Evolutionary conservation across 106 monocot species (phyloP), one percentile per base, ranked within the genome.

Genomic region (Allium cepa): DNA sequence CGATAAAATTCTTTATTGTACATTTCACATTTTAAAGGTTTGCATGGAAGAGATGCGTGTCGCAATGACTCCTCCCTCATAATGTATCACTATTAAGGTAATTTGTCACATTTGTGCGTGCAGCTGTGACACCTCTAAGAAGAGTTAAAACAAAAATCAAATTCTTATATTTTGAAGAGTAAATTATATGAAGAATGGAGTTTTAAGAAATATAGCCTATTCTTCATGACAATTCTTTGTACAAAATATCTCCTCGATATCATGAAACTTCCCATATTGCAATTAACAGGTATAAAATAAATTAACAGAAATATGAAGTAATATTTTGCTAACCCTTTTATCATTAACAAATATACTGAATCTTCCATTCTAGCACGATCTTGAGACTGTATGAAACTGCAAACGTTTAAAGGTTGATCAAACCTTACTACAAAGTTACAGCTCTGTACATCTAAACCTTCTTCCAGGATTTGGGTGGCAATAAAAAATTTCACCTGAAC

Each of bases 381-480:
- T 18, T 82, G 79, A 26, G 89, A 89, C 65, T 89, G 89, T 69
- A 89, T 89, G 72, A 89, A 89, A 65, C 89, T 89, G 62, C 79
- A 85, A 9, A 81, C 85, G 65, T 76, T 89, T 46, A 48, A 53
- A 62, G 77, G 59, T 11, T 68, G 89, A 72, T 89, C 89, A 77
- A 89, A 89, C 46, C 89, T 71, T 58, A 89, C 50, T 10, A 89
- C 89, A 57, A 89, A 78, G 49, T 89, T 89, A 71, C 89, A 89
- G 62, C 85, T 85, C 16, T 80, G 89, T 5, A 89, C 85, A 72
- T 89, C 89, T 46, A 89, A 59, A n/a, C 89, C 89, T 60, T 89
- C 89, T 60, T 89, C 89, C 18, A 89, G 79, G 70, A 89, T 82
- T 36, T 89, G 82, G 8, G 89, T 89, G 36, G 89, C 82, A 65